Evolutionary conservation across 495 filamentous ascomycete genomes (phyloP), one percentile per base, ranked within the genome.

Genomic region (Hypomontagnella submonticulosa): DNA sequence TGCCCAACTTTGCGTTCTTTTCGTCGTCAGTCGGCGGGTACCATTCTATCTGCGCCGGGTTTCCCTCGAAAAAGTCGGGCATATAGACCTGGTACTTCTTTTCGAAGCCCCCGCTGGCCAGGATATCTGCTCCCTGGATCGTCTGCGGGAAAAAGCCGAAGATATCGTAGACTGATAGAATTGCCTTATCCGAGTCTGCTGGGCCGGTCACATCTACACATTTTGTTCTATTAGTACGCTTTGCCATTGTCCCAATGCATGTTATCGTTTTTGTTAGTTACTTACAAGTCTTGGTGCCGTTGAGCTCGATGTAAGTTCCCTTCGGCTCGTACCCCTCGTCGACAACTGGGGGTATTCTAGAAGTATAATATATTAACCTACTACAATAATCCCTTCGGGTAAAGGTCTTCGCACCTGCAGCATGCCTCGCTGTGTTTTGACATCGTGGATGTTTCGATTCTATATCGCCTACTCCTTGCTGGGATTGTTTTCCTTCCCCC

Each of bases 251-350:
- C n/a, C n/a, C n/a, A n/a, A n/a, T n/a, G n/a, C 23, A 27, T 6
- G 3, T 27, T 27, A 27, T 18, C 40, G 16, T 18, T 15, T 8
- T 8, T 43, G 15, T 43, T 13, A 13, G 0, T 15, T 12, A 69
- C 80, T 16, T 75, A 89, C 86, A 89, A 44, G 85, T 87, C 76
- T 88, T 85, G 70, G 86, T 57, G 63, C 86, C 85, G 76, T 83
- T 81, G 73, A 87, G 76, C 40, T 80, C 84, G 67, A 85, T 82
- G 70, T 86, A 89, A 70, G 81, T 75, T 51, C 87, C 87, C 73
- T 89, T 89, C 63, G 80, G 70, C 58, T 81, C 70, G 75, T 89
- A 89, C 55, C 75, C 83, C 61, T 85, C 82, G 59, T 77, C 75
- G 15, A 86, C 73, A 36, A 87, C 76, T 9, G 86, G 84, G 4